Conservation (phyloP, 2,329 filamentous ascomycete genomes). For the Epichloe amarillans region DNA sequence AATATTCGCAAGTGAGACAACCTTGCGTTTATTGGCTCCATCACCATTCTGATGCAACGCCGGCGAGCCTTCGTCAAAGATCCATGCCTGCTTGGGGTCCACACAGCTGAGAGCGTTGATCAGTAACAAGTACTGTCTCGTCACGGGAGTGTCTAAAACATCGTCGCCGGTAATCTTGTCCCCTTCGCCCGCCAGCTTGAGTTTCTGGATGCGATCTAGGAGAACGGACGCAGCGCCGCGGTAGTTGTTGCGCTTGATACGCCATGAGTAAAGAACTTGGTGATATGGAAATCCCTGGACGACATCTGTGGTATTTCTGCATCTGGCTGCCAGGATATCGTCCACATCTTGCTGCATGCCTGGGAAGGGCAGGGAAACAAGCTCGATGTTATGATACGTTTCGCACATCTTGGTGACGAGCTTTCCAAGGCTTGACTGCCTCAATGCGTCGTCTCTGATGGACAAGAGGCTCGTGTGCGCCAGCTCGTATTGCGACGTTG, state of each 20-base stretch:
- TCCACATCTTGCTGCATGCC: constrained; percentile 69
- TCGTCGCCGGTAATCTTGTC: constrained; percentile 43
- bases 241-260: constrained; percentile 73
- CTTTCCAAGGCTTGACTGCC: constrained; percentile 55
- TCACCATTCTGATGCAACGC: constrained; percentile 12
- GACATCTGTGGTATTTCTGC: constrained; percentile 54
- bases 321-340: constrained; percentile 58
- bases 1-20: constrained; percentile 76
- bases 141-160: constrained; percentile 48
- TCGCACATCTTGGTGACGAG: constrained; percentile 60
- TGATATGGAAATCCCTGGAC: constrained; percentile 64
- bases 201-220: constrained; percentile 49
- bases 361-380: constrained; percentile 68
- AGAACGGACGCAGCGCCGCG: constrained; percentile 59
- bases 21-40: constrained; percentile 44
- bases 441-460: constrained; percentile 58
- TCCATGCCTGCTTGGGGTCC: constrained; percentile 66
- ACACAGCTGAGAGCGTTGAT: constrained; percentile 91
- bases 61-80: constrained; percentile 33
- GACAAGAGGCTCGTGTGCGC: constrained; percentile 69
- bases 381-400: constrained; percentile 47
- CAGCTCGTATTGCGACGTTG: constrained; percentile 66
- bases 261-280: constrained; percentile 83
- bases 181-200: constrained; percentile 44
- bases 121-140: constrained; percentile 71